Percentiles rank a stretch among this genome's conserved stretches.
Evolutionary conservation across 441 rosid species (phyloP).

Genomic region (Gossypium davidsonii): DNA sequence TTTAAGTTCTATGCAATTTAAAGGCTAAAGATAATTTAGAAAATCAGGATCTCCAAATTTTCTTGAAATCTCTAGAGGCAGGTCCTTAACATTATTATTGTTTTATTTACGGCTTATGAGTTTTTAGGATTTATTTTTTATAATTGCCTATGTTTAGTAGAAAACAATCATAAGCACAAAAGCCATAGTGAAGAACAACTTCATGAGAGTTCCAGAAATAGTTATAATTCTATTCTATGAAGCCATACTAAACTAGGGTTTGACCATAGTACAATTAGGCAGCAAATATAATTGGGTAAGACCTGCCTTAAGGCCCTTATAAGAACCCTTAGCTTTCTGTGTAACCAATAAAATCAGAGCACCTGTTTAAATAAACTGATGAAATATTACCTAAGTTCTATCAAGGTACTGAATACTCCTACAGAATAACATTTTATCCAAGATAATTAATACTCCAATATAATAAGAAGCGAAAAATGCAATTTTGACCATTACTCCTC

Average conservation of each 20-base stretch:
- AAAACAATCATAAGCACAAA: neutral
- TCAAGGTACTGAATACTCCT: constrained; percentile 1
- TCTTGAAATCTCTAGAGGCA: neutral
- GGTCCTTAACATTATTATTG: neutral
- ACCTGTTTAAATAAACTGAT: neutral
- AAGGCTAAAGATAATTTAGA: neutral
- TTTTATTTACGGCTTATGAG: neutral
- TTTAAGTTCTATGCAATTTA: neutral
- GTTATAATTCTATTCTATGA: neutral
- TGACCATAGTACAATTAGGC: neutral
- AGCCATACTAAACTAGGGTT: constrained; percentile 1
- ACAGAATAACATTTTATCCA: neutral
- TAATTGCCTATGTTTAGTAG: neutral
- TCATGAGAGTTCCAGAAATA: neutral
- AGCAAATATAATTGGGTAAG: neutral
- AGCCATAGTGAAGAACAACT: neutral
- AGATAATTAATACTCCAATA: neutral
- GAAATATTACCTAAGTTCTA: neutral
- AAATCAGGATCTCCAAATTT: neutral
- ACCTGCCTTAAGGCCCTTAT: neutral
- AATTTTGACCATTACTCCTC: neutral
- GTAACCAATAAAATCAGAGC: neutral
- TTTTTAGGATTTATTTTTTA: neutral
- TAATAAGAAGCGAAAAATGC: neutral
- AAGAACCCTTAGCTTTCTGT: neutral